phyloP scores from a whole-genome alignment of 2,329 filamentous ascomycete species.

The Colletotrichum lindemuthianum region DNA sequence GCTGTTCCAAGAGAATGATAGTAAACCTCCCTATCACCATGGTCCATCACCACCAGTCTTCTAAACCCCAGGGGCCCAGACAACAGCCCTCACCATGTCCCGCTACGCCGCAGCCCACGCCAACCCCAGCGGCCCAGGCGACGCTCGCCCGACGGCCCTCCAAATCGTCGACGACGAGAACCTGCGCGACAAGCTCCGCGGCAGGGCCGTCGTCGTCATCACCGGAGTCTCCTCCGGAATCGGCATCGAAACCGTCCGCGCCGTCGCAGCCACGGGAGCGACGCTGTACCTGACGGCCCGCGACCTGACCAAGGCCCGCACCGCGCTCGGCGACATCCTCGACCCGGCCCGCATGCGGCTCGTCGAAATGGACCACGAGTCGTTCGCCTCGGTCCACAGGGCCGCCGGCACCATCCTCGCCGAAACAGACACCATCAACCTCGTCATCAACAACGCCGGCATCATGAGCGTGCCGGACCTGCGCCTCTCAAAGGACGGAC shows the following conservation, averaged over 20 bases:
- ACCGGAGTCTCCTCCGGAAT: conserved; percentile 51
- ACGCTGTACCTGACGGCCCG: conserved; percentile 49
- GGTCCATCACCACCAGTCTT: no score
- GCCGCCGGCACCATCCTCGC: conserved; percentile 45
- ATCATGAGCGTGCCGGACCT: conserved; percentile 46
- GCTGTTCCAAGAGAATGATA: no score
- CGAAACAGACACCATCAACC: conserved; percentile 47
- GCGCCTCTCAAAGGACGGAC: conserved; percentile 37
- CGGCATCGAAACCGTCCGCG: conserved; percentile 51
- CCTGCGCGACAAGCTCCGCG: conserved; percentile 40
- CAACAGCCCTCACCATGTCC: conserved; percentile 5
- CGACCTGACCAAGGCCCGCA: conserved; percentile 45
- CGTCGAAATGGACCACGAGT: conserved; percentile 24
- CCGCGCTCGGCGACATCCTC: conserved; percentile 39
- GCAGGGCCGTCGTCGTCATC: conserved; percentile 49
- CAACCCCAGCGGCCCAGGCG: conserved; percentile 41
- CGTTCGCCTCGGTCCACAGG: conserved; percentile 36
- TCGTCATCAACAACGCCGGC: conserved; percentile 56
- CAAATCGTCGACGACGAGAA: conserved; percentile 47
- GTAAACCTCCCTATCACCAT: no score
- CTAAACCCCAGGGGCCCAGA: no score
- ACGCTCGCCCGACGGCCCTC: conserved; percentile 45
- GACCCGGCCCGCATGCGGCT: conserved; percentile 18
- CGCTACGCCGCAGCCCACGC: conserved; percentile 37
- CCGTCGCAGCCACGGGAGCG: conserved; percentile 49